Evolutionary conservation across 306 rosid genomes (phyloP).

Genomic region (Acacia melanoxylon): DNA sequence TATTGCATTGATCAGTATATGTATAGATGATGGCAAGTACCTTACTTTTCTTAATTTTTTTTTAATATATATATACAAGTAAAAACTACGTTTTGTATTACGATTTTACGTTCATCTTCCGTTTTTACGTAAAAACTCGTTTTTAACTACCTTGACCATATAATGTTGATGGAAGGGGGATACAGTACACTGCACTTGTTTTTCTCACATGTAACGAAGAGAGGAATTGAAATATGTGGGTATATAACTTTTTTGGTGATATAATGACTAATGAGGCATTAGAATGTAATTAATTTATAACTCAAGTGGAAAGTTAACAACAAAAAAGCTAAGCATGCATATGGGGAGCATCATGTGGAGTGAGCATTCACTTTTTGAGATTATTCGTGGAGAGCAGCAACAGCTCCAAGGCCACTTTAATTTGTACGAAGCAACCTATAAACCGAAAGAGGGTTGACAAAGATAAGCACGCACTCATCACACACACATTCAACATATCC

Average conservation of each 20-base stretch:
- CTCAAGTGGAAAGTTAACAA: neutral
- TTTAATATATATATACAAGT: too few species aligned
- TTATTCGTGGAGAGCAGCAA: neutral
- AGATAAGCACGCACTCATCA: neutral
- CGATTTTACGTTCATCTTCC: too few species aligned
- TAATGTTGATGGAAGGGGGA: neutral
- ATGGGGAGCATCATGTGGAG: neutral
- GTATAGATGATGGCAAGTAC: too few species aligned
- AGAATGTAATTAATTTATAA: neutral
- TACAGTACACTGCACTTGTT: neutral
- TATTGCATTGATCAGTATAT: too few species aligned
- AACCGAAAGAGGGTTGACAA: neutral
- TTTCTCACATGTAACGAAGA: neutral
- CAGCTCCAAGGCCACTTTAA: neutral
- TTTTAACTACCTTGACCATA: too few species aligned
- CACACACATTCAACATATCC: neutral
- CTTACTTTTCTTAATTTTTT: too few species aligned
- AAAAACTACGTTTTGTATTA: too few species aligned
- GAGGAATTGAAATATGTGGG: neutral
- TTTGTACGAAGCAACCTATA: neutral
- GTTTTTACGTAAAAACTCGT: too few species aligned
- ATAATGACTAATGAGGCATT: neutral
- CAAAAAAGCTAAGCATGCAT: neutral
- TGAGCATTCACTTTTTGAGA: neutral
- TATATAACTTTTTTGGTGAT: neutral